These are phyloP conservation scores for Botrytis sinoallii DNA, from an alignment of 2,329 filamentous ascomycete genomes.

Conservation along the genomic window DNA sequence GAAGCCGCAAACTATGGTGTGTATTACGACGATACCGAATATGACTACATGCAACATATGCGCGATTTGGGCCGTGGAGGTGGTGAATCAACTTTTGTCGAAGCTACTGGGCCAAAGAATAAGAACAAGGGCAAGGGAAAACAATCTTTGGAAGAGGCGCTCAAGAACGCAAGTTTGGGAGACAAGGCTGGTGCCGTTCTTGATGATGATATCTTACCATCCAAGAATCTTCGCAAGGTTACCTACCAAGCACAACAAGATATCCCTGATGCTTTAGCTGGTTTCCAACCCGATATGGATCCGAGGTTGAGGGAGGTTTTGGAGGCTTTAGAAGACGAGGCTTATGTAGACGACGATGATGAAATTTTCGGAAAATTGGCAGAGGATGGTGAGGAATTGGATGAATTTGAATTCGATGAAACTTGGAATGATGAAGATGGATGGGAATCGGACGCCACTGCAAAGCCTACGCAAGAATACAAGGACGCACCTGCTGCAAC, in stretches of 20 bases:
- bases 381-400: slow-evolving; percentile 67
- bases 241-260: slow-evolving; percentile 94
- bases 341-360: slow-evolving; percentile 79
- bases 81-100: slow-evolving; percentile 79
- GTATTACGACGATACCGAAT: slow-evolving; percentile 91
- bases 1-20: slow-evolving; percentile 93
- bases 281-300: slow-evolving; percentile 98
- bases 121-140: slow-evolving; percentile 74
- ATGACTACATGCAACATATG: slow-evolving; percentile 99
- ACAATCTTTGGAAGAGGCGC: slow-evolving; percentile 75
- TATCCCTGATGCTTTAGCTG: slow-evolving; percentile 83
- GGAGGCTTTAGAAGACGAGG: slow-evolving; percentile 92
- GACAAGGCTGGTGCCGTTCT: slow-evolving; percentile 57
- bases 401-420: slow-evolving; percentile 76
- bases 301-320: slow-evolving; percentile 84
- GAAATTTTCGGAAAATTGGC: slow-evolving; percentile 79
- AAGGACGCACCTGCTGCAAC: slow-evolving; percentile 40
- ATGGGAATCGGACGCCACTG: slow-evolving; percentile 93
- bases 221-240: slow-evolving; percentile 70
- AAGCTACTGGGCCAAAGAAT: slow-evolving; percentile 58
- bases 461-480: slow-evolving; percentile 64
- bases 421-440: slow-evolving; percentile 61
- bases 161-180: slow-evolving; percentile 60
- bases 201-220: slow-evolving; percentile 73
- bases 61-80: slow-evolving; percentile 72